Percentiles rank a stretch among this genome's conserved stretches.
These are phyloP conservation scores for Phellinidium pouzarii DNA, from an alignment of 1,284 basidiomycete species.

Conservation along the genomic window DNA sequence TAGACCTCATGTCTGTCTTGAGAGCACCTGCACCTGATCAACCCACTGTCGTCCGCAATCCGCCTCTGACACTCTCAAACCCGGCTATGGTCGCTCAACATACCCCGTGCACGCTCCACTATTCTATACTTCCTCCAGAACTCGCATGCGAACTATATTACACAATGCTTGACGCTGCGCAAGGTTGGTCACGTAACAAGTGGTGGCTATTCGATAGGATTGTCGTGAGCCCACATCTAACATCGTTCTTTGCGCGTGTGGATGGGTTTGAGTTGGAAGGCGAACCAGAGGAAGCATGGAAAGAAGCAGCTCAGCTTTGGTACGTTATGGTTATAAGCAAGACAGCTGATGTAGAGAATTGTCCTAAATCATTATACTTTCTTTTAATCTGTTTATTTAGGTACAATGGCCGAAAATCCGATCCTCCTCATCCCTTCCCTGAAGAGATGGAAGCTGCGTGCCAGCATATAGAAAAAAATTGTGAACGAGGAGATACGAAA, in stretches of 20 bases:
- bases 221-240: slow-evolving; percentile 80
- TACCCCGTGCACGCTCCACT: slow-evolving; percentile 72
- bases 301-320: slow-evolving; percentile 65
- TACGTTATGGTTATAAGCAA: slow-evolving; percentile 25
- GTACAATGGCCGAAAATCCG: slow-evolving; percentile 70
- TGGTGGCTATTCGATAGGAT: slow-evolving; percentile 81
- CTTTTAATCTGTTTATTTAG: slow-evolving; percentile 33
- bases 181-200: slow-evolving; percentile 64
- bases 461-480: slow-evolving; percentile 60
- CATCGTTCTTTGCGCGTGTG: slow-evolving; percentile 64
- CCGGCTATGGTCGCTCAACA: slow-evolving; percentile 59
- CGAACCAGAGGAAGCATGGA: slow-evolving; percentile 40
- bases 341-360: neutral
- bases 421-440: slow-evolving; percentile 56
- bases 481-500: slow-evolving; percentile 71
- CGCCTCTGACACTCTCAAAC: slow-evolving; percentile 49
- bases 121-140: slow-evolving; percentile 60
- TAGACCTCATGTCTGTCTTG: slow-evolving; percentile 50
- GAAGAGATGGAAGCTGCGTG: slow-evolving; percentile 76
- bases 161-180: slow-evolving; percentile 56
- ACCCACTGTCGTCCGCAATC: slow-evolving; percentile 33
- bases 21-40: slow-evolving; percentile 42
- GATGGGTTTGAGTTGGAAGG: slow-evolving; percentile 32
- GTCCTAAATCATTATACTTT: no score
- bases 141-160: slow-evolving; percentile 68